Base-by-base conservation (phyloP, 331 rosid genomes). In the Rosa hybrid region DNA sequence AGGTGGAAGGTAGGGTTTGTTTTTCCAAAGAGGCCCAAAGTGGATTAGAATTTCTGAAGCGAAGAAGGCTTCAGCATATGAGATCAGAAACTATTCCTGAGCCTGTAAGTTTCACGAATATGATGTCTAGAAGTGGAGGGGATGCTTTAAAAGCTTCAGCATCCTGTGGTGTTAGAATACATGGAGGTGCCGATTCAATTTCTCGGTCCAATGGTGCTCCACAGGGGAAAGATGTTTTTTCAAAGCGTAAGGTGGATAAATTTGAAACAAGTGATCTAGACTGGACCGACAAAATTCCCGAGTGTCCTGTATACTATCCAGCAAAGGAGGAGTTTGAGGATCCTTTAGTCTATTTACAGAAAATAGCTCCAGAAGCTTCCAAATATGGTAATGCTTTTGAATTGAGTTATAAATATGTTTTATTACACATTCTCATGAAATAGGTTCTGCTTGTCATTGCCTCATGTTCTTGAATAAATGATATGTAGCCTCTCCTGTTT, bases 351-450 rank as follows among this genome's bases (percentile, higher is more conserved):
- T 96, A 91, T 76, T 86, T 96, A 88, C 98, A 96, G 86, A 96
- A 90, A 86, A 93, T 96, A 80, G 91, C 98, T 49, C 97, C 97
- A 48, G 98, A 93, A 87, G 99, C 99, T 73, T 90, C 98, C 45
- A 93, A 84, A 90, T 92, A 90, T 85, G 99, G 99, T 96, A 88
- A 80, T 75, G 41, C 45, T 9, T 67, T 17, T 46, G 69, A 10
- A 17, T 46, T 70, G 48, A 67, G 21, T 59, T 21, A 44, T 18
- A 68, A 63, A 34, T 16, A 10, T 17, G n/a, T 12, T 21, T 45
- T 3, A 5, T 25, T n/a, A 5, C 3, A 21, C 38, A 12, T 71
- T 71, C 6, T 5, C 11, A 17, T 38, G n/a, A 34, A 63, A 18
- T 7, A 39, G 30, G 12, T 60, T 75, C 0, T 59, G 39, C 14